These are phyloP conservation scores for Cucurbita ficifolia DNA, from an alignment of 306 rosid species.

Conservation along the genomic window DNA sequence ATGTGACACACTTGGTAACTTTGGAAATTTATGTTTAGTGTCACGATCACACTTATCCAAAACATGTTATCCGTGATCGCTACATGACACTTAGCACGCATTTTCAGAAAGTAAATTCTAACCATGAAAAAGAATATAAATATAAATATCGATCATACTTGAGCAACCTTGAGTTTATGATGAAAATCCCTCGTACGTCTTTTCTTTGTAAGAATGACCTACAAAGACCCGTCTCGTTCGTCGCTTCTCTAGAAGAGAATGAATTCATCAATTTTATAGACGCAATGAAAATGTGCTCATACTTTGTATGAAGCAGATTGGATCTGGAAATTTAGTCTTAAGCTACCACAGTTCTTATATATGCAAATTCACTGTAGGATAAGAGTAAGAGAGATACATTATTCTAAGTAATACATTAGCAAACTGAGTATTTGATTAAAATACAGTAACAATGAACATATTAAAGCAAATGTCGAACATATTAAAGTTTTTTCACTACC, in stretches of 20 bases:
- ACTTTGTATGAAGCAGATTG: neutral
- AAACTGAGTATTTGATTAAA: neutral
- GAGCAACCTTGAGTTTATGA: too few relatives aligned
- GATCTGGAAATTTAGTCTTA: neutral
- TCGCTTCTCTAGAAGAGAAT: too few relatives aligned
- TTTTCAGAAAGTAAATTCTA: too few relatives aligned
- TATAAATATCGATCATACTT: too few relatives aligned
- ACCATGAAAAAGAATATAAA: too few relatives aligned
- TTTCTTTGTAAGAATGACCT: too few relatives aligned
- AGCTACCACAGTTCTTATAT: too few relatives aligned
- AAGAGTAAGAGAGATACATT: neutral
- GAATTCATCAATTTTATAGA: neutral
- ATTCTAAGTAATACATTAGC: neutral
- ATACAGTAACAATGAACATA: neutral
- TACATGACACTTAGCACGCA: conserved; percentile 28
- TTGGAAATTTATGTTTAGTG: conserved; percentile 68
- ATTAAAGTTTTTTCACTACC: neutral
- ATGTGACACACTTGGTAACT: conserved; percentile 72
- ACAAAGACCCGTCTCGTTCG: too few relatives aligned
- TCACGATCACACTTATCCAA: neutral
- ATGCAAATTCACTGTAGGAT: neutral
- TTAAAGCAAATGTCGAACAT: neutral
- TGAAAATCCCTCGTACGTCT: too few relatives aligned
- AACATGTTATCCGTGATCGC: too few relatives aligned
- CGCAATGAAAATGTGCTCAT: neutral